Base-by-base conservation (phyloP, 1,139 yeast species). In the Pichia sp. region DNA sequence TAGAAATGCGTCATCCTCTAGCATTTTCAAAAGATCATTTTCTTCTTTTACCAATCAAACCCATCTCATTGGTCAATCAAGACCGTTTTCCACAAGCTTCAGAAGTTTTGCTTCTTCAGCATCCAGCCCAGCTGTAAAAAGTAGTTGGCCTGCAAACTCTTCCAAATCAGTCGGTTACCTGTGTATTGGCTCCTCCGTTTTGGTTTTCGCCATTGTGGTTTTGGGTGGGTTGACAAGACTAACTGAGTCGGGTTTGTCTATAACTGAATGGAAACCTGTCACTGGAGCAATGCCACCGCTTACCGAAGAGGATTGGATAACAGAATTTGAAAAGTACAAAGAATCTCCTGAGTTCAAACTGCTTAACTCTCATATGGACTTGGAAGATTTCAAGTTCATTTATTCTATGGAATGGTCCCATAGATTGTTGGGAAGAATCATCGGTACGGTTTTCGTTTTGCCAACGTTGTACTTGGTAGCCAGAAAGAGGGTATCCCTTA, bases 331-430 rank as follows among this genome's bases (percentile, higher is more conserved):
- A 36, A 87, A 89, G 67, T 95, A 95, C 72, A 77, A 85, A 63
- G 78, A 80, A 30, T 87, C 96, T 1, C 99, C 99, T 0, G 99
- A 95, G 68, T 95, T 90, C 70, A 82, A 86, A 67, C 87, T 85
- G 64, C 76, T 95, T 59, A 93, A 95, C 72, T 85, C 97, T 1
- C 90, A 90, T 69, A 90, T 95, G 68, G 85, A 90, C 15, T 72
- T 95, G 56, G 97, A 92, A 2, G 99, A 95, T 68, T 95, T 89
- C 76, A 90, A 95, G 72, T 93, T 92, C 68, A 95, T 95, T 60
- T 95, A 85, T 74, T 84, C 82, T 67, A 93, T 93, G 98, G 99
- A 95, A 73, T 95, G 99, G 99, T 85, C 87, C 48, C 99, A 95
- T 70, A 78, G 99, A 65, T 75, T 93, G 56, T 81, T 93, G 75